Evolutionary conservation across 2,329 filamentous ascomycete species (phyloP), one percentile per base, ranked within the genome.

Genomic region (Cercospora canescens): DNA sequence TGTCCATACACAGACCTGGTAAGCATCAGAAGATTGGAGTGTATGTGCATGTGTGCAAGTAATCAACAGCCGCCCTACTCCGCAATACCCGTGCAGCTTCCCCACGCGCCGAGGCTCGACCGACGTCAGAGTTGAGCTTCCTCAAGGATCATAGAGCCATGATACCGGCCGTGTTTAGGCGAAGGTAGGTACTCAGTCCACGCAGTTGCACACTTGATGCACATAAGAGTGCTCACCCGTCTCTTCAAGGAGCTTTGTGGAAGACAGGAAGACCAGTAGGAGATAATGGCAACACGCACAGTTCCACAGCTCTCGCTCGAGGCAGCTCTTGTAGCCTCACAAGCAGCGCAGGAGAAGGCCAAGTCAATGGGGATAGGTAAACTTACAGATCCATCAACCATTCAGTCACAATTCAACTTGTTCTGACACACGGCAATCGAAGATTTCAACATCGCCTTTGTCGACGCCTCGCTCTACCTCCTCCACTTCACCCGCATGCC

Each of bases 381-480:
- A 65, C 21, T 34, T 28, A 55, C 4, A n/a, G 52, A 21, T 1
- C 48, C 37, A 14, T n/a, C 30, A 41, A 50, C 9, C 24, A 21
- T 18, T 54, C 37, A 9, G 6, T 48, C n/a, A n/a, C n/a, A n/a
- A n/a, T n/a, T 8, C 12, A 45, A 60, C 9, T 60, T 34, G 21
- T 5, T 11, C 26, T 30, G n/a, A 12, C 4, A 26, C 1, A 73
- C 16, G 11, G 12, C 14, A 12, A 28, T 3, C 1, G 3, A 34
- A 84, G 83, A 83, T 66, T 77, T 79, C 73, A 84, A 84, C 77
- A 84, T 84, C 65, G 82, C 82, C 64, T 74, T 84, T 63, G 79
- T 83, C 63, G 82, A 84, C 72, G 70, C 76, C 32, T 77, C 79
- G 32, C 78, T 79, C 39, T 80, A 83, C 64, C 79, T 84, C 48